Percentiles rank a stretch among this genome's conserved stretches.
These are phyloP conservation scores for Zelopaecilomyces penicillatus DNA, from an alignment of 2,329 filamentous ascomycete species.

Conservation along the genomic window DNA sequence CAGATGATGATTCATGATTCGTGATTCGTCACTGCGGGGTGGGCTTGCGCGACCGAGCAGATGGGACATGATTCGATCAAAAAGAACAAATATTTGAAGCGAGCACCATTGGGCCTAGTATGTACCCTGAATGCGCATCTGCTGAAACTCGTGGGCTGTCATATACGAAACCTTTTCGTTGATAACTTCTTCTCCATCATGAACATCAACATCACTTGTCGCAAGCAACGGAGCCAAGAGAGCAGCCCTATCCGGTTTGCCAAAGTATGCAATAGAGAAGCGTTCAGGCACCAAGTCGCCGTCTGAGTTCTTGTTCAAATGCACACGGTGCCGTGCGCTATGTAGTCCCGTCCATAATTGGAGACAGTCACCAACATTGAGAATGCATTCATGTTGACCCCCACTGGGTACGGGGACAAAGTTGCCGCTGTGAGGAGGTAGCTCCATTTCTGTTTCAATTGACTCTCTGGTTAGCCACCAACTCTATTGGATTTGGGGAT, in stretches of 20 bases:
- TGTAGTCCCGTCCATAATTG: conserved; percentile 3
- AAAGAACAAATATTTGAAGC: no score
- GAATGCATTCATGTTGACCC: conserved; percentile 4
- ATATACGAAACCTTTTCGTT: not conserved
- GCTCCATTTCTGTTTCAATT: not conserved
- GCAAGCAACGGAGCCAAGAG: conserved; percentile 1
- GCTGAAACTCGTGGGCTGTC: conserved; percentile 7
- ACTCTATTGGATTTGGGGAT: no score
- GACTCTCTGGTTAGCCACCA: no score
- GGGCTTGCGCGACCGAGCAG: no score
- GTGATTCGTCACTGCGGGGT: no score
- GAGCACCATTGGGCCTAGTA: not conserved
- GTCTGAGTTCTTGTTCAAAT: not conserved
- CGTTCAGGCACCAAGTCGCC: not conserved
- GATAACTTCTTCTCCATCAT: not conserved
- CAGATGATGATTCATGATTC: no score
- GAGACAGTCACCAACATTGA: conserved; percentile 5
- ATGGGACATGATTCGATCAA: no score
- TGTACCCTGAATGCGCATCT: conserved; percentile 4
- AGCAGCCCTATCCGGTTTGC: conserved; percentile 2
- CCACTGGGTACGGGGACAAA: conserved; percentile 4
- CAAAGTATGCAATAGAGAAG: conserved; percentile 5
- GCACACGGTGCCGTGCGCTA: conserved; percentile 5
- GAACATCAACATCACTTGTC: no score
- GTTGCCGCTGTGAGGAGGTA: conserved; percentile 3